These are phyloP conservation scores for Symbiodinium natans DNA, from an alignment of 73 alveolate genomes.

Conservation along the genomic window DNA sequence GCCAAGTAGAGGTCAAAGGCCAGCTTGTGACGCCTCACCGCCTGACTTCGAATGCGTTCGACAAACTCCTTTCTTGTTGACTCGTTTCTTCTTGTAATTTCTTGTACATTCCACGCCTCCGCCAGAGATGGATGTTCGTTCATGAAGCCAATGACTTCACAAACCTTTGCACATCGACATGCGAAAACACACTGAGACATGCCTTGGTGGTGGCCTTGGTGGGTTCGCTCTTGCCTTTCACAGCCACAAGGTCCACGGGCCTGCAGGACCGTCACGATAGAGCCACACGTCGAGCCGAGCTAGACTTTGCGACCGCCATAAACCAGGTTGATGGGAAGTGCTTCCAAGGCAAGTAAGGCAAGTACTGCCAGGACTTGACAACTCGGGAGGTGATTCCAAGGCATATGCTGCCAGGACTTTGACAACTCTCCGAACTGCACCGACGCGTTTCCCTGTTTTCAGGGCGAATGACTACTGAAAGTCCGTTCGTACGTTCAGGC, in stretches of 20 bases:
- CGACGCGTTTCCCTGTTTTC: no score
- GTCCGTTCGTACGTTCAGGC: no score
- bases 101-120: slow-evolving; percentile 12
- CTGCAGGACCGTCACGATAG: not conserved
- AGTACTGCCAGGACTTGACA: no score
- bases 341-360: no score
- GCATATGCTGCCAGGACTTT: no score
- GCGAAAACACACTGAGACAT: not conserved
- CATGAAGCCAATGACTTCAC: slow-evolving; percentile 70
- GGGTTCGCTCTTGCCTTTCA: slow-evolving; percentile 79
- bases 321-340: no score
- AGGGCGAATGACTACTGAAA: no score
- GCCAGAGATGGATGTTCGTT: slow-evolving; percentile 25
- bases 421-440: no score
- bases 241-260: slow-evolving; percentile 82
- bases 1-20: slow-evolving; percentile 70
- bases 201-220: slow-evolving; percentile 24
- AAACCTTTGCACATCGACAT: not conserved
- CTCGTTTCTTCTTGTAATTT: not conserved
- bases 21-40: slow-evolving; percentile 48
- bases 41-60: not conserved
- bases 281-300: not conserved
- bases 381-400: no score
- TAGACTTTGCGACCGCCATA: no score
- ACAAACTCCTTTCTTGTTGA: not conserved